A percentile compares a stretch with the other conserved stretches of the same genome.
Evolutionary conservation across 352 stramenopile genomes (phyloP).

Genomic region (Phytophthora meadii): DNA sequence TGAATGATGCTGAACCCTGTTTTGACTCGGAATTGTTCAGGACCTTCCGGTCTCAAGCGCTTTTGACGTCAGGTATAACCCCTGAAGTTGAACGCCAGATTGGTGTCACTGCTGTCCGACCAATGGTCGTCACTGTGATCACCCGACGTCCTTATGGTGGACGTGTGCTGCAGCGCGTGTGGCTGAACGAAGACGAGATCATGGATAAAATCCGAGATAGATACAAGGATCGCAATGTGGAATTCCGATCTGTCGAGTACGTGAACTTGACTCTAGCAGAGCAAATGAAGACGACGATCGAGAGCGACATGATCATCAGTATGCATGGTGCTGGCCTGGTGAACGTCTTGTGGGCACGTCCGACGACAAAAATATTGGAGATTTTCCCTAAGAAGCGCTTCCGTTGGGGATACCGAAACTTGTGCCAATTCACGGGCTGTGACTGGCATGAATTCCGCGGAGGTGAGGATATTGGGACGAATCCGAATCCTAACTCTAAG

Average conservation of each 20-base stretch:
- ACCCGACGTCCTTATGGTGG: slow-evolving; percentile 58
- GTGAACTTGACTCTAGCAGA: slow-evolving; percentile 57
- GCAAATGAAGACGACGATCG: slow-evolving; percentile 69
- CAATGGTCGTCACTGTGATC: slow-evolving; percentile 66
- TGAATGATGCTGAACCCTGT: slow-evolving; percentile 71
- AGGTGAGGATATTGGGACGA: slow-evolving; percentile 39
- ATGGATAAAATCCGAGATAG: slow-evolving; percentile 47
- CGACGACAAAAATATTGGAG: slow-evolving; percentile 64
- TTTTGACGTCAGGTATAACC: slow-evolving; percentile 39
- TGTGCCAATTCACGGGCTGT: slow-evolving; percentile 78
- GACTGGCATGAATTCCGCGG: slow-evolving; percentile 66
- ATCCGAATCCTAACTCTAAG: slow-evolving; percentile 44
- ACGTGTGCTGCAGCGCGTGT: slow-evolving; percentile 62
- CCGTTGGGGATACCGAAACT: slow-evolving; percentile 79
- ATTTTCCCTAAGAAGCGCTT: slow-evolving; percentile 67
- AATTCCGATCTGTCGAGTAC: slow-evolving; percentile 74
- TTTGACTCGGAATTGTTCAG: slow-evolving; percentile 55
- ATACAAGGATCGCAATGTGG: slow-evolving; percentile 43
- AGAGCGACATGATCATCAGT: slow-evolving; percentile 80
- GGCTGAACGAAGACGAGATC: slow-evolving; percentile 71
- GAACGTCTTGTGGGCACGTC: slow-evolving; percentile 73
- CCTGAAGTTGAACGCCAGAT: slow-evolving; percentile 33
- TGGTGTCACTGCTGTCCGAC: slow-evolving; percentile 13
- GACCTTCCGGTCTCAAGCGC: slow-evolving; percentile 50
- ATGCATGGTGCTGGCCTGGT: slow-evolving; percentile 87